Base-by-base conservation (phyloP, 2,329 filamentous ascomycete species). In the Fusarium euwallaceae region DNA sequence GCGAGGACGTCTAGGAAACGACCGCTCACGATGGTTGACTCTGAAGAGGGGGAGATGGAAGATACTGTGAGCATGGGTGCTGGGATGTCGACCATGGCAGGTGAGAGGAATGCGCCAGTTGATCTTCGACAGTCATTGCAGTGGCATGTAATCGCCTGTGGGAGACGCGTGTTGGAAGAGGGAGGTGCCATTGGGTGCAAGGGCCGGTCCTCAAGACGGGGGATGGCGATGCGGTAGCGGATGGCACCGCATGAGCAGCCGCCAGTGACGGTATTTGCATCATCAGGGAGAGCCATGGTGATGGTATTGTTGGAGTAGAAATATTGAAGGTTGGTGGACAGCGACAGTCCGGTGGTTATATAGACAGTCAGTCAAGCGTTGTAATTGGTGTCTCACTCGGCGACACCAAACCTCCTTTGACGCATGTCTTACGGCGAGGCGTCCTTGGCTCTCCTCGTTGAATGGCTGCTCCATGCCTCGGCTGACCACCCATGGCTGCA, bases 211-310 rank as follows among this genome's bases (percentile, higher is more conserved):
- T 69, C 61, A 24, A 69, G 43, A 3, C 32, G 24, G 1, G 78
- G 76, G 6, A 80, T 67, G 14, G 69, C 61, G 61, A 80, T 61
- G 24, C 74, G 73, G n/a, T 78, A 78, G 55, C 78, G 75, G 34
- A 79, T 63, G 41, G 76, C 78, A 6, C 77, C 75, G 56, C 78
- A 79, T 29, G 76, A 78, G 59, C 78, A 79, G 37, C 78, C 78
- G 37, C 78, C 78, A 4, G 77, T 79, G 37, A 79, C 59, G n/a
- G 63, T 78, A 43, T 63, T 63, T 29, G 74, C 62, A 12, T 78
- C 66, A 48, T 75, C 53, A 17, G 78, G 77, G 10, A 79, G 64
- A 69, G 75, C 59, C 76, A 80, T 77, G 53, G 32, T 53, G 55
- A 17, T 36, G 20, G 6, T 45, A 11, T 24, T 6, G 20, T 7